These are phyloP conservation scores for Schizosaccharomyces versatilis DNA, from an alignment of 1,139 yeast genomes.

Conservation along the genomic window DNA sequence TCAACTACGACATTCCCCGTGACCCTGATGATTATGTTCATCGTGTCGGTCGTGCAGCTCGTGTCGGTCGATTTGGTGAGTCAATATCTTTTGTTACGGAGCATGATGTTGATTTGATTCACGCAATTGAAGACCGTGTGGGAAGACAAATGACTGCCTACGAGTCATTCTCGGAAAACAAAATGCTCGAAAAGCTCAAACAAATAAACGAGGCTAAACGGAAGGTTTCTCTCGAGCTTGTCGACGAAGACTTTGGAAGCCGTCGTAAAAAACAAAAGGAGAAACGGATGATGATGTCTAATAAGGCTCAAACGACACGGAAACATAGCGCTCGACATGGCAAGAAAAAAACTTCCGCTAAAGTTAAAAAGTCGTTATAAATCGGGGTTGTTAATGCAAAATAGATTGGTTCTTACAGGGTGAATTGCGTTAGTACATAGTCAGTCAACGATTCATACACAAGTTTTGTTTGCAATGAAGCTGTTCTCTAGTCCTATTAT, in stretches of 20 bases:
- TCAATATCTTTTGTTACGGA: slow-evolving; percentile 59
- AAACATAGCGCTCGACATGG: no score
- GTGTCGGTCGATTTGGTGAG: slow-evolving; percentile 76
- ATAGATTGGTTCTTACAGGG: no score
- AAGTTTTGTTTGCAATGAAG: no score
- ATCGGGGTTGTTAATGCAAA: no score
- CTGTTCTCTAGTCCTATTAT: no score
- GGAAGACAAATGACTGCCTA: slow-evolving; percentile 55
- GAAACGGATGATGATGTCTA: slow-evolving; percentile 18
- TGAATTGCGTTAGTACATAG: no score
- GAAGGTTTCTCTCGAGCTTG: slow-evolving; percentile 85
- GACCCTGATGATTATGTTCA: slow-evolving; percentile 94
- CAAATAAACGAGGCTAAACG: slow-evolving; percentile 64
- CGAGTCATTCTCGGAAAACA: slow-evolving; percentile 48
- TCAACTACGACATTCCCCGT: slow-evolving; percentile 82
- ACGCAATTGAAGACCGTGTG: slow-evolving; percentile 70
- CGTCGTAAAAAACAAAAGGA: slow-evolving; percentile 33
- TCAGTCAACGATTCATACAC: no score
- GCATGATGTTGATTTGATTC: slow-evolving; percentile 57
- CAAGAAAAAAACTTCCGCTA: no score
- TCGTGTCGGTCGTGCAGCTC: slow-evolving; percentile 99
- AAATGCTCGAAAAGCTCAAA: slow-evolving; percentile 42
- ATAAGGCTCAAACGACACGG: no score
- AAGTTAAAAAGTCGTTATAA: no score
- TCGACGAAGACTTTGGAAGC: slow-evolving; percentile 69